Evolutionary conservation across 768 basidiomycete species (phyloP).

Genomic region (Suillus alpinus): DNA sequence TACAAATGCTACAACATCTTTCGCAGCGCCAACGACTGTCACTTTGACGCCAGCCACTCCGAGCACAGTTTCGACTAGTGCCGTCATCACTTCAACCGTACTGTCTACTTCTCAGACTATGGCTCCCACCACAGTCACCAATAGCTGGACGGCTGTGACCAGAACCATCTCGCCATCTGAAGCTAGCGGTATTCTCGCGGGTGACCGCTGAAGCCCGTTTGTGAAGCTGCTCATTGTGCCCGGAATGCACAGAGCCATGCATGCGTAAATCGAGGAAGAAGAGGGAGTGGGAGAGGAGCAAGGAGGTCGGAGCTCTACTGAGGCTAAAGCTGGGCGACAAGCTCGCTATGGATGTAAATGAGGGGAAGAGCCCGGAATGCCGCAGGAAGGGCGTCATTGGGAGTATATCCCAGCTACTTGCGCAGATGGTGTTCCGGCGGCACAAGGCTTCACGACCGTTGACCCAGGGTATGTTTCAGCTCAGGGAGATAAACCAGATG

Average conservation of each 20-base stretch:
- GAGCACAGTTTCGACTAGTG: conserved; percentile 26
- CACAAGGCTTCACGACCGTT: conserved; percentile 37
- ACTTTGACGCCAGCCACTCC: conserved; percentile 1
- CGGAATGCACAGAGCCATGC: conserved; percentile 24
- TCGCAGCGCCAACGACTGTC: conserved; percentile 6
- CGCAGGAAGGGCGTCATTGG: conserved; percentile 24
- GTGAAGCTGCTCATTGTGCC: too few species aligned
- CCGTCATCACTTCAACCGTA: conserved; percentile 26
- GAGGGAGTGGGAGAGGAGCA: conserved; percentile 50
- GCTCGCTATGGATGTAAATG: conserved; percentile 20
- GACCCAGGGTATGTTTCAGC: conserved; percentile 72
- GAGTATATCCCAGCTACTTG: conserved; percentile 41
- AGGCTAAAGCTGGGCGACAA: conserved; percentile 48
- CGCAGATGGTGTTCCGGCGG: conserved; percentile 46
- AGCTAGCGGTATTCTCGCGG: conserved; percentile 31
- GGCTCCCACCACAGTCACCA: not conserved
- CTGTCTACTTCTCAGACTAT: too few species aligned
- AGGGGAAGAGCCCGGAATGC: conserved; percentile 22
- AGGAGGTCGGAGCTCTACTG: conserved; percentile 55
- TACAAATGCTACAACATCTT: not conserved
- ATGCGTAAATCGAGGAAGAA: conserved; percentile 41
- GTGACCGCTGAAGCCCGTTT: too few species aligned
- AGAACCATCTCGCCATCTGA: conserved; percentile 22
- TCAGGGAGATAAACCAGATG: conserved; percentile 81
- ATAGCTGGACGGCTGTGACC: conserved; percentile 10